Evolutionary conservation across 1,284 basidiomycete species (phyloP), one percentile per base, ranked within the genome.

Genomic region (Erythrobasidium hasegawianum): DNA sequence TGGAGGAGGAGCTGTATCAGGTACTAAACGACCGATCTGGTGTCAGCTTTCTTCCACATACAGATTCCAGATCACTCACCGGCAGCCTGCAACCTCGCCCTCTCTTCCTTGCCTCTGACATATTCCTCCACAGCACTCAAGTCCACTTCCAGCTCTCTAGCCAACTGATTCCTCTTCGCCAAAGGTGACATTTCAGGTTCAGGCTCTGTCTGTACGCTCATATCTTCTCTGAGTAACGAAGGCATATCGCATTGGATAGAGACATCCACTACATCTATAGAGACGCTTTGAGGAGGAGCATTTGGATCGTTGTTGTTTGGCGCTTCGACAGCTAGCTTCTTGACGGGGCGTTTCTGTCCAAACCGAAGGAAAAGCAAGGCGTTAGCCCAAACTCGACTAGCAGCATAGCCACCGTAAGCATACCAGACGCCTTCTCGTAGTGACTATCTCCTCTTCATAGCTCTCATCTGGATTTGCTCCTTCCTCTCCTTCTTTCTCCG

Each of bases 51-150:
- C n/a, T n/a, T n/a, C n/a, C n/a, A n/a, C n/a, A n/a, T n/a, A n/a
- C n/a, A n/a, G n/a, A n/a, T n/a, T n/a, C n/a, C n/a, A n/a, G 20
- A 39, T 1, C 49, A 47, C 62, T 8, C 33, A 57, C 55, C 49
- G 10, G 20, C 16, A 24, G 43, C 56, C 14, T 16, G 11, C 22
- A 58, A 16, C 14, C 29, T 39, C 13, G 62, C 62, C 18, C 56
- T 41, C 24, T 57, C 43, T 54, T 68, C 71, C 56, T 67, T 57
- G 59, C 79, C 72, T 77, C 81, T 83, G 67, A 90, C 78, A 64
- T 86, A 79, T 74, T 85, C 83, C 75, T 90, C 87, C 70, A 91
- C 87, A 40, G 87, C 85, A n/a, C 79, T 73, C 71, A 89, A 88
- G 26, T 86, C 85, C 43, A 89, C 81, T 11, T 87, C 88, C 1